Evolutionary conservation across 306 rosid species (phyloP).

Genomic region (Cucurbita argyrosperma): DNA sequence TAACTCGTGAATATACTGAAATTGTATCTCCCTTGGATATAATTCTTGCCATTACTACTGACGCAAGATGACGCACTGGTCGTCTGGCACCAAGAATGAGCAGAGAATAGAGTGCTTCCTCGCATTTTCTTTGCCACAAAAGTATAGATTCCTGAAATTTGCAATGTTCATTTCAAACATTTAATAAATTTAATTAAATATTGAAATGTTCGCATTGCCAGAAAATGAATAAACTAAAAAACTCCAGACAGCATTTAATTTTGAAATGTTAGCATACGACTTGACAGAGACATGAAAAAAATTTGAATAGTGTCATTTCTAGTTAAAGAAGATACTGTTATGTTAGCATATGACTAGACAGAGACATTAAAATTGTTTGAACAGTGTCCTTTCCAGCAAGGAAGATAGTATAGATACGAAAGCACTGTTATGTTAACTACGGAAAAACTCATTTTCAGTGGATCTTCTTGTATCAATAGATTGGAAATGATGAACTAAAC

Average conservation of each 20-base stretch:
- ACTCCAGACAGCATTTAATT: slow-evolving; percentile 3
- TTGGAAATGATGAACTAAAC: neutral
- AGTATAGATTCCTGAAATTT: slow-evolving; percentile 63
- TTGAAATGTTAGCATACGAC: neutral
- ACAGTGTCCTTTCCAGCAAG: neutral
- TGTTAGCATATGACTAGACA: neutral
- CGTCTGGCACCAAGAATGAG: slow-evolving; percentile 85
- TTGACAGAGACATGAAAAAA: neutral
- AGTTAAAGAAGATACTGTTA: neutral
- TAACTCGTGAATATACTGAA: slow-evolving; percentile 83
- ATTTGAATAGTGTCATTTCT: neutral
- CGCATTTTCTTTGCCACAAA: slow-evolving; percentile 93
- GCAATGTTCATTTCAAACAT: slow-evolving; percentile 8
- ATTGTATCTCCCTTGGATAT: slow-evolving; percentile 80
- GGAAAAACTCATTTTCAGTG: neutral
- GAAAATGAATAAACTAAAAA: neutral
- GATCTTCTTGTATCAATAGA: neutral
- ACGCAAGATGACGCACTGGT: slow-evolving; percentile 92
- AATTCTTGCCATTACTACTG: slow-evolving; percentile 75
- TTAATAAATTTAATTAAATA: neutral
- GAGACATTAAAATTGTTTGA: neutral
- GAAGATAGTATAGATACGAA: neutral
- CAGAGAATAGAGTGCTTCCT: slow-evolving; percentile 72
- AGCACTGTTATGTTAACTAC: neutral
- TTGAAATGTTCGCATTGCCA: neutral